These are phyloP conservation scores for Garcia nutans DNA, from an alignment of 345 rosid species.

Conservation along the genomic window DNA sequence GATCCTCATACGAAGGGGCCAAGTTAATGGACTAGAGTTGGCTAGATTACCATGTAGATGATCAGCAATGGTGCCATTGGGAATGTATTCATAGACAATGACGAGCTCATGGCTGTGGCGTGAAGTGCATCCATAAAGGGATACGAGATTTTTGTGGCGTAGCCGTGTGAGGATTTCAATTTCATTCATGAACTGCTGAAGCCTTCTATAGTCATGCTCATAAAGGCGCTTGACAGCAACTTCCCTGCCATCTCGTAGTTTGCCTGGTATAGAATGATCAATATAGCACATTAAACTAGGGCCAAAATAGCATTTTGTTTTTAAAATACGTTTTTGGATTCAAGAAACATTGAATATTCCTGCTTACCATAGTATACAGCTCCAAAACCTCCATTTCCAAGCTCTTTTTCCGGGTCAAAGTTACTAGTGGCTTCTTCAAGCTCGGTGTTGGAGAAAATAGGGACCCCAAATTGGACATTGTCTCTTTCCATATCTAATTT, in stretches of 20 bases:
- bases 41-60: constrained; percentile 12
- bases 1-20: constrained; percentile 15
- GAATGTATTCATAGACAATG: constrained; percentile 22
- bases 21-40: constrained; percentile 3
- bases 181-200: constrained; percentile 34
- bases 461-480: constrained; percentile 1
- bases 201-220: constrained; percentile 19
- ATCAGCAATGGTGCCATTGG: constrained; percentile 14
- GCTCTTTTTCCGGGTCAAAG: neutral
- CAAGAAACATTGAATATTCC: neutral
- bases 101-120: constrained; percentile 22
- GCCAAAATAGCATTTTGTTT: too few species aligned
- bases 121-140: constrained; percentile 32
- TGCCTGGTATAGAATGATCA: constrained; percentile 15
- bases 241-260: constrained; percentile 28
- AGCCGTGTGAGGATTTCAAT: constrained; percentile 25
- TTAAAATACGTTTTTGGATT: neutral
- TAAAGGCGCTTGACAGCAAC: constrained; percentile 37
- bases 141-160: constrained; percentile 28
- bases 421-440: constrained; percentile 21
- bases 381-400: constrained; percentile 22
- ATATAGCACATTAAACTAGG: neutral
- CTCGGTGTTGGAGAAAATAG: constrained; percentile 12
- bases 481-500: constrained; percentile 41
- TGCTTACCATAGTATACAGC: constrained; percentile 14